Conservation (phyloP, 2,329 filamentous ascomycete species). For the Fusarium hostae region DNA sequence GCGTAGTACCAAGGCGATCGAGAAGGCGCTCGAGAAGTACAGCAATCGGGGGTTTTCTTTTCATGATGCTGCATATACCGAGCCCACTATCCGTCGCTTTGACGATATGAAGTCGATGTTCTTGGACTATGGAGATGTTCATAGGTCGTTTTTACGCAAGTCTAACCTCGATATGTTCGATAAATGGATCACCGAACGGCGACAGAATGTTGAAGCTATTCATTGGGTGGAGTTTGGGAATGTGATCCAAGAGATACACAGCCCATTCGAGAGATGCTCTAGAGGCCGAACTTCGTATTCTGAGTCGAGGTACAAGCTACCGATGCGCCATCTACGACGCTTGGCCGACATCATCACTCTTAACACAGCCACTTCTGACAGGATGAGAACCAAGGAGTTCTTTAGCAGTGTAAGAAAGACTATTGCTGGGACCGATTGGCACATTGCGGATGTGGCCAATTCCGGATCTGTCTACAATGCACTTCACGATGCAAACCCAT, state of each 20-base stretch:
- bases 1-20: not conserved
- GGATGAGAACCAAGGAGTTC: not conserved
- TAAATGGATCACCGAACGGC: slow-evolving; percentile 6
- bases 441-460: not conserved
- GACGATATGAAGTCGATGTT: slow-evolving; percentile 6
- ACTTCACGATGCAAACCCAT: slow-evolving; percentile 6
- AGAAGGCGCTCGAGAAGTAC: slow-evolving; percentile 15
- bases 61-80: not conserved
- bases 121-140: slow-evolving; percentile 15
- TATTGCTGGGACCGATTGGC: not conserved
- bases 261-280: slow-evolving; percentile 1
- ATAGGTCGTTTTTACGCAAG: not conserved
- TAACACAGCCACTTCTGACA: not conserved
- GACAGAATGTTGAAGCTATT: slow-evolving; percentile 3
- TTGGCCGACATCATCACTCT: slow-evolving; percentile 5
- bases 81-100: slow-evolving; percentile 6
- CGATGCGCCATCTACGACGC: not conserved
- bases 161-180: not conserved
- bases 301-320: not conserved
- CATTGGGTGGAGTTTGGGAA: slow-evolving; percentile 13
- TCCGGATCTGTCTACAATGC: slow-evolving; percentile 7
- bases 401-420: slow-evolving; percentile 8
- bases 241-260: not conserved
- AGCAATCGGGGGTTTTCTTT: not conserved
- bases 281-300: slow-evolving; percentile 2